Base-by-base conservation (phyloP, 78 protist species). In the Salpingoeca rosetta region DNA sequence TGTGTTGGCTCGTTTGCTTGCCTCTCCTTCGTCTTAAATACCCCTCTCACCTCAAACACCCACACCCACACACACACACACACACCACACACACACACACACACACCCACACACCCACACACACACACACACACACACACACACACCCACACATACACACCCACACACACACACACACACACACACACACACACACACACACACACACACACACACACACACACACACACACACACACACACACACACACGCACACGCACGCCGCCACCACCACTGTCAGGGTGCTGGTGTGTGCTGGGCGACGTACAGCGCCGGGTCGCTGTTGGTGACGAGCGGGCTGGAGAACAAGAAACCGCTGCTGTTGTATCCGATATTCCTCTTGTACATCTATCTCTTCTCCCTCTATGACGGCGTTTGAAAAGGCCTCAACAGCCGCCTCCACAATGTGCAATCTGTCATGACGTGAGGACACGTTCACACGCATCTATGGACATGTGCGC, bases 361-460 rank as follows among this genome's bases (percentile, higher is more conserved):
- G 25, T 37, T 76, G 25, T 85, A 85, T 17, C 87, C 87, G 56
- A 36, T 81, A 28, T 35, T 81, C 31, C 74, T 81, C 35, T 22
- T 81, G n/a, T 81, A 81, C 28, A 25, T 81, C 22, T 81, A 81
- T n/a, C 36, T 81, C 35, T 35, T 44, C 38, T 81, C 84, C 22
- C 81, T 76, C 36, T 25, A 76, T 28, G 3, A 43, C 26, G 81
- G 81, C 17, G 65, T 51, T 51, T 17, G 65, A 22, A 22, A 51
- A 17, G 7, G 65, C 65, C 65, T 51, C 65, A 51, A n/a, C n/a
- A n/a, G n/a, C 17, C 17, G 65, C 65, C 65, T 51, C 17, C 7
- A 51, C 17, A 7, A 51, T 22, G 31, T 51, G 31, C 65, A 7
- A 51, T 51, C n/a, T 51, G 31, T 51, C 65, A 7, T 51, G 7